Percentiles rank a stretch among this genome's conserved stretches.
Conservation (phyloP, 257 asterid species). For the Lithospermum erythrorhizon region DNA sequence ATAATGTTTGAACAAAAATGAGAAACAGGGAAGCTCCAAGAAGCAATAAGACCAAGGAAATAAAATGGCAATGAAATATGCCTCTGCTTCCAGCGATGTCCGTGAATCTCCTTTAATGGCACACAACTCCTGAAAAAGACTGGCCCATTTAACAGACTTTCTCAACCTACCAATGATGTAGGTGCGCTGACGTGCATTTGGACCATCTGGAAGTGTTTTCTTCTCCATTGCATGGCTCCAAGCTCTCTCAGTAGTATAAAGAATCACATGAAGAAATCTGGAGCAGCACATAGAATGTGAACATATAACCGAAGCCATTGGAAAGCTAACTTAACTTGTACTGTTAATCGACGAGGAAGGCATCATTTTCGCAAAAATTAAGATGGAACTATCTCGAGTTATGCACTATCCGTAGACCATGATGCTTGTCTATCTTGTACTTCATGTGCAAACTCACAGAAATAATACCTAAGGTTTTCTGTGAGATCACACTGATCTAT, state of each 20-base stretch:
- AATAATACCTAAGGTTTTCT: neutral
- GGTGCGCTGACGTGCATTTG: conserved; percentile 84
- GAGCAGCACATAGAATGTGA: conserved; percentile 6
- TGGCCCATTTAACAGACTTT: conserved; percentile 93
- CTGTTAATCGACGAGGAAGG: neutral
- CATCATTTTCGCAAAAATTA: neutral
- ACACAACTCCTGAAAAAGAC: conserved; percentile 70
- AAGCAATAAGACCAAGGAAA: neutral
- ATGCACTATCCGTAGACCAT: neutral
- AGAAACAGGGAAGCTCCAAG: neutral
- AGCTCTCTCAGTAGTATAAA: conserved; percentile 91
- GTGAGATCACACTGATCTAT: neutral
- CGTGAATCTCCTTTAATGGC: conserved; percentile 82
- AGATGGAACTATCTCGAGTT: neutral
- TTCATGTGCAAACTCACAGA: neutral
- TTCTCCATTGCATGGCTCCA: conserved; percentile 99
- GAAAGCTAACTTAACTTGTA: neutral
- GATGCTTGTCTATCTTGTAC: neutral
- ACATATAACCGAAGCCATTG: neutral
- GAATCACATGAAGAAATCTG: conserved; percentile 87
- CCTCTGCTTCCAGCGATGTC: conserved; percentile 98
- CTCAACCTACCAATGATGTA: conserved; percentile 91
- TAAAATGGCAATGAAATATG: conserved; percentile 10
- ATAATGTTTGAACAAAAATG: neutral
- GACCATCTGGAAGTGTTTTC: conserved; percentile 91